phyloP scores from a whole-genome alignment of 2,329 filamentous ascomycete genomes.

The Monilinia vaccinii-corymbosi region DNA sequence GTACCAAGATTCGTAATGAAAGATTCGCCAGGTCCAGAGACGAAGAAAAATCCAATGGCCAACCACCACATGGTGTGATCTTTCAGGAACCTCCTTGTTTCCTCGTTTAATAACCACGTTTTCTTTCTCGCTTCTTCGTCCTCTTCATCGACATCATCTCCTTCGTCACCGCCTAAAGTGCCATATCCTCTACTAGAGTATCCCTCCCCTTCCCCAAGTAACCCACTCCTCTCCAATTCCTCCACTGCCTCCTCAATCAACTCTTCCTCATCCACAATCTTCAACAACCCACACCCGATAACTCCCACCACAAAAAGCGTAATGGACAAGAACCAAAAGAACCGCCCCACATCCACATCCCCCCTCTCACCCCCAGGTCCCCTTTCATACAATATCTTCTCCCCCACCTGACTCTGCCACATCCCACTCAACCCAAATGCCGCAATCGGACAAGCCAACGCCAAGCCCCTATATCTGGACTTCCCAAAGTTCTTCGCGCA shows the following conservation, averaged over 20 bases:
- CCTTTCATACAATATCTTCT: constrained; percentile 63
- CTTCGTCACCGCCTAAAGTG: constrained; percentile 36
- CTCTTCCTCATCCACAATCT: constrained; percentile 74
- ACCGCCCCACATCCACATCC: constrained; percentile 68
- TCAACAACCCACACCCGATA: constrained; percentile 63
- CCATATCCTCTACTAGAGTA: constrained; percentile 59
- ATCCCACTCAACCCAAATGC: constrained; percentile 90
- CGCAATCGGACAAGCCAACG: constrained; percentile 83
- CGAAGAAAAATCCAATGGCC: constrained; percentile 81
- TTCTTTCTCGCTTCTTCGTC: constrained; percentile 59
- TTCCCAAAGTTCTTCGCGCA: constrained; percentile 97
- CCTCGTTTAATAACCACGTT: constrained; percentile 82
- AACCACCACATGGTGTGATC: constrained; percentile 97
- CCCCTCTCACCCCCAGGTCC: constrained; percentile 52
- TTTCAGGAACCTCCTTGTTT: constrained; percentile 73
- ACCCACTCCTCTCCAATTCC: constrained; percentile 79
- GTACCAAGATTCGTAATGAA: constrained; percentile 98
- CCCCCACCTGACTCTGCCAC: constrained; percentile 89
- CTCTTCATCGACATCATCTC: constrained; percentile 34
- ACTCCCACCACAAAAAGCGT: constrained; percentile 64
- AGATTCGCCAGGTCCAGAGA: constrained; percentile 72
- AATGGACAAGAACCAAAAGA: constrained; percentile 76
- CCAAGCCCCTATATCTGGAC: constrained; percentile 78
- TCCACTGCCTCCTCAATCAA: constrained; percentile 86
- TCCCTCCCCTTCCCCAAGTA: constrained; percentile 67